Evolutionary conservation across 2,329 filamentous ascomycete species (phyloP).

Genomic region (Sarocladiaceae sp.): DNA sequence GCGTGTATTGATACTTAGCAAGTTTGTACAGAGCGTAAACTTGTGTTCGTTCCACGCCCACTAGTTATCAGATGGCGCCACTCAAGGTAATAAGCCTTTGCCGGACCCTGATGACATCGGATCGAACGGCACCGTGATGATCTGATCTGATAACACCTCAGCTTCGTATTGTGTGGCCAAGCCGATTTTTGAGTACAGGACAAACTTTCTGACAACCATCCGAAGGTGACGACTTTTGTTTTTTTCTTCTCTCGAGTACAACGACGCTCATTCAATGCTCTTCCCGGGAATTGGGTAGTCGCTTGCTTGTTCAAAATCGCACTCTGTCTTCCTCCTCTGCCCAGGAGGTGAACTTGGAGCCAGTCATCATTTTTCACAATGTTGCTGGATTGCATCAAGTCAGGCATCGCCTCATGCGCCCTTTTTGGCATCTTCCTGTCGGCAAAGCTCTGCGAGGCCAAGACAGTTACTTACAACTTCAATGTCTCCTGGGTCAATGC

Average conservation of each 20-base stretch:
- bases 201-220: too few species aligned
- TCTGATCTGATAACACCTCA: conserved; percentile 6
- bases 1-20: too few species aligned
- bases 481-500: conserved; percentile 58
- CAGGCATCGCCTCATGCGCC: conserved; percentile 8
- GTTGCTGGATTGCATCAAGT: not conserved
- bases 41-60: too few species aligned
- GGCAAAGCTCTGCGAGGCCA: conserved; percentile 12
- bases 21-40: too few species aligned
- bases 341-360: too few species aligned
- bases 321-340: not conserved
- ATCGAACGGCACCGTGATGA: conserved; percentile 6
- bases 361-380: not conserved
- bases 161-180: not conserved
- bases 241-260: not conserved
- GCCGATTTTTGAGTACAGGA: not conserved
- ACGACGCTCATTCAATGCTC: not conserved
- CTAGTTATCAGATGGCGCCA: conserved; percentile 4
- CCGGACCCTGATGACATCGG: not conserved
- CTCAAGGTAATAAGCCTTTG: conserved; percentile 1
- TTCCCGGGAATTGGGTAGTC: not conserved
- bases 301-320: not conserved
- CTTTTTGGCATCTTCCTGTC: conserved; percentile 8
- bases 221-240: too few species aligned
- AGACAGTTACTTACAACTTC: conserved; percentile 52